Evolutionary conservation across 164 flowering plant species (phyloP), one percentile per base, ranked within the genome.

Genomic region (Paratinospora sagittata): DNA sequence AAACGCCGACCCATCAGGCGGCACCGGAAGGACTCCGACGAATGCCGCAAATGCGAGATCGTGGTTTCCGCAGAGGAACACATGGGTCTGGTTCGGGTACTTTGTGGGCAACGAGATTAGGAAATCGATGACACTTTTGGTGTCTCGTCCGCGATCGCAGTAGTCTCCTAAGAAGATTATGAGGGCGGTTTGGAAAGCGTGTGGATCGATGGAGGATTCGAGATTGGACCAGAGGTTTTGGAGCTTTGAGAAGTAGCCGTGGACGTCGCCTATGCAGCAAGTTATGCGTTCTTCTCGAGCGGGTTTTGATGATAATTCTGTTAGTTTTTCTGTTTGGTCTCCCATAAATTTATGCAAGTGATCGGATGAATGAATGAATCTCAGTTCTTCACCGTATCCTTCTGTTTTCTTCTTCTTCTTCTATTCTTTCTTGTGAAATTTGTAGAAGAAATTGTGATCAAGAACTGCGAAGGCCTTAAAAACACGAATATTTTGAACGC

Each of bases 111-210:
- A 75, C 17, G 85, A 76, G 70, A 86, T 69, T 21, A 92, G 71
- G 77, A 95, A 92, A 60, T 90, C 95, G 30, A 95, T 27, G 49
- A 90, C 96, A 24, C 73, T 12, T 6, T 74, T 77, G 24, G 98
- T 92, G 60, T 90, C 76, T 6, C 93, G 91, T 3, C 98, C 98
- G 1, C 98, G 82, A 74, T 95, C 97, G 77, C 98, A 92, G 81
- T 95, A 95, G 74, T 95, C 97, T 75, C 98, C 98, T 19, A 95
- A 67, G 89, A 95, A 95, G 77, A 95, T 88, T 65, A 95, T 75
- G 19, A 84, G 84, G 65, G 98, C 88, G 3, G 85, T 12, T 36
- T 74, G 41, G 76, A 94, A 94, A 6, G 83, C 72, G 6, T 77
- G 23, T 23, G 87, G 81, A 70, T 70, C 74, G 65, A 89, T 74